Conservation (phyloP, 2,329 filamentous ascomycete species). For the Colletotrichum musicola region DNA sequence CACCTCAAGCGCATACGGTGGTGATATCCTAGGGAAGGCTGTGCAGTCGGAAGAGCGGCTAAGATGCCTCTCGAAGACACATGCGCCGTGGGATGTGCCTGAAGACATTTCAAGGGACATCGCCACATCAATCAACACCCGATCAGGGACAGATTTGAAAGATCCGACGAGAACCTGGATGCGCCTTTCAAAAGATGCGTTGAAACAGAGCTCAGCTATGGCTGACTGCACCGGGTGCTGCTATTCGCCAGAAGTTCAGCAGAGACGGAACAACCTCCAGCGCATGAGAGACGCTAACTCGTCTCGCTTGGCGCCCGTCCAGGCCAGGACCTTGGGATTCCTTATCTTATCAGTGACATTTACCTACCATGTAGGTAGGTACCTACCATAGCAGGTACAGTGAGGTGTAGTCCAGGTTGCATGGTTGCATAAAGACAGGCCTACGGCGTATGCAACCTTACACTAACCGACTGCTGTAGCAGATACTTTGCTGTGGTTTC, state of each 20-base stretch:
- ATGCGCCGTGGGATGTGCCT: not conserved
- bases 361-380: too few species aligned
- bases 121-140: not conserved
- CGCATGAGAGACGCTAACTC: conserved; percentile 20
- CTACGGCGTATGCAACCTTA: conserved; percentile 22
- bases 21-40: not conserved
- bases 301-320: conserved; percentile 17
- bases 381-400: too few species aligned
- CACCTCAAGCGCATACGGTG: not conserved
- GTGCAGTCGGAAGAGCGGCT: not conserved
- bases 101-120: conserved; percentile 12
- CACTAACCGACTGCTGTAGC: too few species aligned
- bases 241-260: conserved; percentile 28
- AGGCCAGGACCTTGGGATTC: conserved; percentile 17
- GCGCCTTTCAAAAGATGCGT: conserved; percentile 21
- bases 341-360: conserved; percentile 19
- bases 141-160: conserved; percentile 11
- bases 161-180: conserved; percentile 17
- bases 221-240: not conserved
- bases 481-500: too few species aligned
- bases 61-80: not conserved
- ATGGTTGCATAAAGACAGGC: conserved; percentile 23
- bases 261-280: conserved; percentile 29
- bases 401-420: too few species aligned
- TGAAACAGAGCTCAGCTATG: conserved; percentile 34